Conservation (phyloP, 2,329 filamentous ascomycete genomes). For the Beauveria varroae region DNA sequence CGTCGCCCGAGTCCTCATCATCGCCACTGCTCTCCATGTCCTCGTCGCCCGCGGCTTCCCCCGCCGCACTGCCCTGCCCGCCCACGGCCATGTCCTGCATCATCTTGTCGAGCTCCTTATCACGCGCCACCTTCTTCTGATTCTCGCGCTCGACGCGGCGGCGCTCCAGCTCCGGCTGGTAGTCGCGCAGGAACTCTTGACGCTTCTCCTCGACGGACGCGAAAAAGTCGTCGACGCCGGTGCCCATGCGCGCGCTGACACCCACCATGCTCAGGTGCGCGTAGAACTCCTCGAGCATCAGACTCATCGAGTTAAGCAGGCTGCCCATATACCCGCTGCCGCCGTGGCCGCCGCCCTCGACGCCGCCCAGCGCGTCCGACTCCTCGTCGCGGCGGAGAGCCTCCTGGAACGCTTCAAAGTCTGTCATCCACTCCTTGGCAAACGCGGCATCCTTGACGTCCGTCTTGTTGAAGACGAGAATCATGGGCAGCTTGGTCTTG, state of each 20-base stretch:
- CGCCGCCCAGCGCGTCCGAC: conserved; percentile 64
- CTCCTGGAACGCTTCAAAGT: conserved; percentile 91
- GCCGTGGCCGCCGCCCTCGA: conserved; percentile 58
- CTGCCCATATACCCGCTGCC: conserved; percentile 96
- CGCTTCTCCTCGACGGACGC: conserved; percentile 79
- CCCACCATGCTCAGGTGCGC: conserved; percentile 86
- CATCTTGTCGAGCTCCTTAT: conserved; percentile 81
- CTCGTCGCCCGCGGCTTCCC: conserved; percentile 40
- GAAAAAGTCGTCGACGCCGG: conserved; percentile 91
- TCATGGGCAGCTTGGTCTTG: conserved; percentile 98
- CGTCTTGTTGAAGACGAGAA: conserved; percentile 98
- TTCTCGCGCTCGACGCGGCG: conserved; percentile 68
- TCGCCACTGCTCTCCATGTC: conserved; percentile 52
- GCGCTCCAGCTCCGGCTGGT: conserved; percentile 83
- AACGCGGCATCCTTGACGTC: conserved; percentile 88
- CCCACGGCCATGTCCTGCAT: conserved; percentile 80
- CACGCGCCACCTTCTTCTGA: conserved; percentile 61
- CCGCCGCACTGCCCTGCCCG: conserved; percentile 27
- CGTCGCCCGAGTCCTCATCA: conserved; percentile 51
- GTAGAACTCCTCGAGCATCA: conserved; percentile 97
- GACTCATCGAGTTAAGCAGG: conserved; percentile 92
- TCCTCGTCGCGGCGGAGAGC: conserved; percentile 77
- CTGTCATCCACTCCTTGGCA: conserved; percentile 98
- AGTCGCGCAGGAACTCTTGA: conserved; percentile 81
- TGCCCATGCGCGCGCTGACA: conserved; percentile 87